Percentiles rank a stretch among this genome's conserved stretches.
Conservation (phyloP, 1,284 basidiomycete genomes). For the Microbotryum intermedium region DNA sequence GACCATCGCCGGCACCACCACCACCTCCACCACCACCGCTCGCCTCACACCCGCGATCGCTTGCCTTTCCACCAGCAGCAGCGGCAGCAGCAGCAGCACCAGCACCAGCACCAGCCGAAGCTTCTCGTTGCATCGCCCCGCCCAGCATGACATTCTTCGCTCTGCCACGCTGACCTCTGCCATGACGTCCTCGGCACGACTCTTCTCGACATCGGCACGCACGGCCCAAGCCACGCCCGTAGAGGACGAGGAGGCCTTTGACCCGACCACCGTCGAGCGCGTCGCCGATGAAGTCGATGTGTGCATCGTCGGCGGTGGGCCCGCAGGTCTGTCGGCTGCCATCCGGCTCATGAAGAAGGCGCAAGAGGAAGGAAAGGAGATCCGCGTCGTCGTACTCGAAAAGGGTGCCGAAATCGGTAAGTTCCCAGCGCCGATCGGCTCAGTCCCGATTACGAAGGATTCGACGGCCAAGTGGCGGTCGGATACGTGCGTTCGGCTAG, state of each 20-base stretch:
- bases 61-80: no score
- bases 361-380: slow-evolving; percentile 54
- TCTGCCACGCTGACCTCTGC: no score
- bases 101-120: no score
- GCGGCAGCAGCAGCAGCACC: no score
- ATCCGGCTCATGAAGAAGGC: slow-evolving; percentile 93
- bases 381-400: slow-evolving; percentile 89
- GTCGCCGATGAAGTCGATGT: slow-evolving; percentile 85
- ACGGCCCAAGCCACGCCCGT: not conserved
- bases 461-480: no score
- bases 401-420: slow-evolving; percentile 86
- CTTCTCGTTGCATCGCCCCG: no score
- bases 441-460: no score
- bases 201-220: not conserved
- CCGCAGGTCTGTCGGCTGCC: slow-evolving; percentile 90
- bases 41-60: no score
- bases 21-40: no score
- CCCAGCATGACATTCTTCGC: no score
- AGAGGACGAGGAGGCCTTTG: slow-evolving; percentile 1
- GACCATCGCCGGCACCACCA: no score
- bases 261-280: slow-evolving; percentile 51
- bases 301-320: slow-evolving; percentile 92
- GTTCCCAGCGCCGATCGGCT: slow-evolving; percentile 41
- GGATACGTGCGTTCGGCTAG: not conserved
- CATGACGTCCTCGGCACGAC: no score